Percentiles rank a stretch among this genome's conserved stretches.
Evolutionary conservation across 192 early-diverging fungal species (phyloP).

Genomic region (Backusella westeae): DNA sequence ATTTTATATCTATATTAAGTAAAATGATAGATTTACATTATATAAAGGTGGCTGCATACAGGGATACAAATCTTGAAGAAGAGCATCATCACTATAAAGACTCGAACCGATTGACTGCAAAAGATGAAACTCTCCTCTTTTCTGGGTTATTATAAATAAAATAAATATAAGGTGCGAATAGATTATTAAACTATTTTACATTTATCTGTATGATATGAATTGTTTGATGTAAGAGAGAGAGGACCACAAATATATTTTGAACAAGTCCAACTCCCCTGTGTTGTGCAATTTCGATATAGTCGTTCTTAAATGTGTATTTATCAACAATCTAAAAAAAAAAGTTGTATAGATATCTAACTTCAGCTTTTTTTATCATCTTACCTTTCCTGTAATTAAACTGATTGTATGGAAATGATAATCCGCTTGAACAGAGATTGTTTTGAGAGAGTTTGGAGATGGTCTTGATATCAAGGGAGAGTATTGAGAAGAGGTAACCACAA

Average conservation of each 20-base stretch:
- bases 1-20: too few relatives aligned
- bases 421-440: not conserved
- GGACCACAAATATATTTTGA: not conserved
- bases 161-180: not conserved
- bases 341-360: not conserved
- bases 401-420: not conserved
- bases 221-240: not conserved
- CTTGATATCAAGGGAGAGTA: not conserved
- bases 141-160: not conserved
- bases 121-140: not conserved
- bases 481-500: not conserved
- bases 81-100: not conserved
- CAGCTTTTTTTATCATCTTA: not conserved
- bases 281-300: slow-evolving; percentile 2
- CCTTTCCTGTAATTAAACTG: not conserved
- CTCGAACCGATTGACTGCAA: not conserved
- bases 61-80: not conserved
- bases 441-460: not conserved
- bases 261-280: not conserved
- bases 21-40: not conserved
- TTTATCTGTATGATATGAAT: not conserved
- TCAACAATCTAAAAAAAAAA: not conserved
- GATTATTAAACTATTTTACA: not conserved
- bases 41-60: not conserved
- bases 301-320: not conserved